phyloP scores from a whole-genome alignment of 1,284 basidiomycete genomes.

The Sutorius eximius region DNA sequence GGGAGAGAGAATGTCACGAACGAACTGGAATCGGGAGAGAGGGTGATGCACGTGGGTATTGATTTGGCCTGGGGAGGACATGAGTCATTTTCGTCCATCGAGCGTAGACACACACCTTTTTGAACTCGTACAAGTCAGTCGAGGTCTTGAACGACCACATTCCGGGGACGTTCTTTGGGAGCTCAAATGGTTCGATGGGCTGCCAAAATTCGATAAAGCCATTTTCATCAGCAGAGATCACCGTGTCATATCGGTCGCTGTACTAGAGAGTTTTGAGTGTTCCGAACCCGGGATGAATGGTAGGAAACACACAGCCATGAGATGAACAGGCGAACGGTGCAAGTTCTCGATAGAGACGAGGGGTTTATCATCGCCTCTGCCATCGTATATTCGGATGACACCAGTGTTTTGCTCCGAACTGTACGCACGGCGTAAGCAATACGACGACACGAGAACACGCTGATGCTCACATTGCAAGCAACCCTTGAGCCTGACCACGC shows the following conservation, averaged over 20 bases:
- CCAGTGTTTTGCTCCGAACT: constrained; percentile 81
- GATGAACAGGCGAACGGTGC: constrained; percentile 85
- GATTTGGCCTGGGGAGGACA: constrained; percentile 71
- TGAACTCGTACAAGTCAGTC: constrained; percentile 97
- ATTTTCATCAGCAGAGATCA: constrained; percentile 91
- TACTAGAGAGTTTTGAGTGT: constrained; percentile 55
- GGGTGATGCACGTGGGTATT: constrained; percentile 84
- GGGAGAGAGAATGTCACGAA: constrained; percentile 93
- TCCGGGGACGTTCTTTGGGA: constrained; percentile 75
- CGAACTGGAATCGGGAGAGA: constrained; percentile 85
- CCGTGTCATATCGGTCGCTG: constrained; percentile 86
- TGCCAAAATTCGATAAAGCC: constrained; percentile 99
- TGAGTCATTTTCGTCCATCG: background rate
- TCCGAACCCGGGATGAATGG: background rate
- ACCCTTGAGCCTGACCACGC: constrained; percentile 81
- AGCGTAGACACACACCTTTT: constrained; percentile 68
- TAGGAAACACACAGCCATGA: constrained; percentile 74
- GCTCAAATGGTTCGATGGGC: constrained; percentile 81
- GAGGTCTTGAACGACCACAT: constrained; percentile 90
- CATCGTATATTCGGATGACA: constrained; percentile 89
- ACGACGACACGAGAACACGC: background rate
- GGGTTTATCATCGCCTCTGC: constrained; percentile 79
- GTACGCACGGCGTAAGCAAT: constrained; percentile 12
- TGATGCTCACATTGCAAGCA: constrained; percentile 79
- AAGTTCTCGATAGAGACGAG: constrained; percentile 74